Evolutionary conservation across 2,329 filamentous ascomycete genomes (phyloP).

Genomic region (Ramichloridium luteum): DNA sequence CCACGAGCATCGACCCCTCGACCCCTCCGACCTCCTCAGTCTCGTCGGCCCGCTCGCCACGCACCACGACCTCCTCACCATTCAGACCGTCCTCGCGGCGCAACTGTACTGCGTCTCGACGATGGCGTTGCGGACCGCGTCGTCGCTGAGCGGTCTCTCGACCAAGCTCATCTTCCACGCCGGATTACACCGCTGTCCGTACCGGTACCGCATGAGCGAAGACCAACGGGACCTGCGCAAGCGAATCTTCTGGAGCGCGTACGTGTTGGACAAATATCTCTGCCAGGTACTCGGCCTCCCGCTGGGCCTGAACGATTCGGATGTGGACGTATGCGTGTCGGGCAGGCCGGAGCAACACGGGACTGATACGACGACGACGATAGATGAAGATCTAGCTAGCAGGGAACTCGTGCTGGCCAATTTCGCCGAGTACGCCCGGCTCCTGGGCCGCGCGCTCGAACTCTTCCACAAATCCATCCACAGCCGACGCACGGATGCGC

Average conservation of each 20-base stretch:
- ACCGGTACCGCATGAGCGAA: slow-evolving; percentile 30
- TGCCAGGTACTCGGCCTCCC: slow-evolving; percentile 29
- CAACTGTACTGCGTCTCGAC: slow-evolving; percentile 38
- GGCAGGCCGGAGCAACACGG: slow-evolving; percentile 20
- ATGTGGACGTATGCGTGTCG: slow-evolving; percentile 29
- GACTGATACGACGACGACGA: slow-evolving; percentile 10
- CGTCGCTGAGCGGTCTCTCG: slow-evolving; percentile 37
- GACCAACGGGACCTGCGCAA: slow-evolving; percentile 27
- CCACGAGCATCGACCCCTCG: slow-evolving; percentile 15
- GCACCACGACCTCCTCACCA: slow-evolving; percentile 33
- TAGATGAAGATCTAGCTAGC: too few relatives aligned
- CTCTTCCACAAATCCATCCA: slow-evolving; percentile 15
- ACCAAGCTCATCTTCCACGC: slow-evolving; percentile 38
- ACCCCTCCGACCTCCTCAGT: slow-evolving; percentile 27
- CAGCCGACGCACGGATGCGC: slow-evolving; percentile 10
- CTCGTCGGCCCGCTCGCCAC: slow-evolving; percentile 29
- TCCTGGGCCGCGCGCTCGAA: slow-evolving; percentile 14
- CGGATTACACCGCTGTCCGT: slow-evolving; percentile 41
- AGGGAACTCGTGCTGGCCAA: slow-evolving; percentile 15
- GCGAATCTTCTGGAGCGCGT: slow-evolving; percentile 31
- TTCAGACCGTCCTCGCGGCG: slow-evolving; percentile 38
- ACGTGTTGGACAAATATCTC: slow-evolving; percentile 28
- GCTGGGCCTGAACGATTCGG: slow-evolving; percentile 25
- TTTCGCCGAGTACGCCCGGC: slow-evolving; percentile 15
- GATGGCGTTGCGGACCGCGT: slow-evolving; percentile 39